Conservation (phyloP, 2,329 filamentous ascomycete species). For the Cladophialophora yegresii region DNA sequence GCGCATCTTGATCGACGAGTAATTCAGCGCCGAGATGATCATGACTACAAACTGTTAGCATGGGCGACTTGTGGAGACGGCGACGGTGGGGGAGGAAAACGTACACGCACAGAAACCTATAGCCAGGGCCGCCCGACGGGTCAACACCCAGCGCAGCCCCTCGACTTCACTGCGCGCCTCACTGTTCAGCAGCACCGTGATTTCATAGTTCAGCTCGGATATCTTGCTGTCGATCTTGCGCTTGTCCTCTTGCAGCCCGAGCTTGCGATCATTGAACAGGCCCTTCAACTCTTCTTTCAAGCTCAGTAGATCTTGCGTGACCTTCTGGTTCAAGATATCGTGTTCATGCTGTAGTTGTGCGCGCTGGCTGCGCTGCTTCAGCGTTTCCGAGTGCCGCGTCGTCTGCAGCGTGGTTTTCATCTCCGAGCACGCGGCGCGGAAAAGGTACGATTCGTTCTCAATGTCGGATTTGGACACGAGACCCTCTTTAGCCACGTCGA, state of each 20-base stretch:
- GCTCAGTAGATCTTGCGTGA: conserved; percentile 78
- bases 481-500: conserved; percentile 75
- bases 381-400: conserved; percentile 72
- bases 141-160: conserved; percentile 81
- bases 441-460: conserved; percentile 93
- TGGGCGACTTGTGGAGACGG: not conserved
- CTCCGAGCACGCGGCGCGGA: conserved; percentile 90
- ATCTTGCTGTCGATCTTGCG: conserved; percentile 82
- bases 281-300: conserved; percentile 91
- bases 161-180: conserved; percentile 93
- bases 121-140: conserved; percentile 63
- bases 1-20: conserved; percentile 45
- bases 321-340: conserved; percentile 83
- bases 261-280: conserved; percentile 94
- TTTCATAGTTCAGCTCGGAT: conserved; percentile 94
- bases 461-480: conserved; percentile 89
- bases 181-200: conserved; percentile 84
- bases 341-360: conserved; percentile 89
- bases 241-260: conserved; percentile 86
- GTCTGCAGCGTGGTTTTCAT: conserved; percentile 83
- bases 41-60: conserved; percentile 42
- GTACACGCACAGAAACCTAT: conserved; percentile 55
- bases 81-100: not conserved
- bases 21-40: conserved; percentile 52
- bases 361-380: conserved; percentile 78